A percentile compares a stretch with the other conserved stretches of the same genome.
Evolutionary conservation across 768 basidiomycete genomes (phyloP).

Genomic region (Heimioporus sp.): DNA sequence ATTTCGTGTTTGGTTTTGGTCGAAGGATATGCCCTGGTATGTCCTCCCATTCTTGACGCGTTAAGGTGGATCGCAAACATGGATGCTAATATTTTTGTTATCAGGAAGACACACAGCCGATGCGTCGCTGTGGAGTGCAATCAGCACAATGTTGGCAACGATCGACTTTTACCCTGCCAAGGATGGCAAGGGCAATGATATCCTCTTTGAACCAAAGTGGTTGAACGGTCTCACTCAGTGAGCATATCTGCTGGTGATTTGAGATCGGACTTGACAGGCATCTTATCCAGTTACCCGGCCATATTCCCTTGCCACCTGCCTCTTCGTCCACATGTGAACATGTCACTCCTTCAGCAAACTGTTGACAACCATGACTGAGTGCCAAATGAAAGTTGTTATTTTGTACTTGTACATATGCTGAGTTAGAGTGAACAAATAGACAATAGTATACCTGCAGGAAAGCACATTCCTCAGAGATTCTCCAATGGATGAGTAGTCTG

Average conservation of each 20-base stretch:
- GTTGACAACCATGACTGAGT: no score
- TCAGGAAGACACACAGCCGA: conserved; percentile 2
- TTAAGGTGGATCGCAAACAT: neutral
- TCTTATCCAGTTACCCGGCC: no score
- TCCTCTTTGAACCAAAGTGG: neutral
- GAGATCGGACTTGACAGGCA: no score
- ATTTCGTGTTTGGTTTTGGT: conserved; percentile 16
- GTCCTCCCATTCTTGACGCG: neutral
- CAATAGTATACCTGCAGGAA: no score
- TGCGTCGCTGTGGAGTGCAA: conserved; percentile 5
- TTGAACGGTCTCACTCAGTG: conserved; percentile 8
- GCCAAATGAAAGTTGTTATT: no score
- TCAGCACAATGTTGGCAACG: conserved; percentile 14
- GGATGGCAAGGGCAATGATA: neutral
- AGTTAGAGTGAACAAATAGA: no score
- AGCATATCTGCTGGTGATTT: neutral
- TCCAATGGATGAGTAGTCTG: no score
- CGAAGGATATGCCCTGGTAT: conserved; percentile 5
- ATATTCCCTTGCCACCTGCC: no score
- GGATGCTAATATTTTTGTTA: neutral
- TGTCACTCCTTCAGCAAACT: no score
- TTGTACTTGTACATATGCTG: no score
- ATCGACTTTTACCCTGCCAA: conserved; percentile 3
- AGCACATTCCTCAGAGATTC: no score
- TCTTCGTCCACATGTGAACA: no score